Conservation (phyloP, 1,139 yeast species). For the Nadsonia starkeyi-henricii region DNA sequence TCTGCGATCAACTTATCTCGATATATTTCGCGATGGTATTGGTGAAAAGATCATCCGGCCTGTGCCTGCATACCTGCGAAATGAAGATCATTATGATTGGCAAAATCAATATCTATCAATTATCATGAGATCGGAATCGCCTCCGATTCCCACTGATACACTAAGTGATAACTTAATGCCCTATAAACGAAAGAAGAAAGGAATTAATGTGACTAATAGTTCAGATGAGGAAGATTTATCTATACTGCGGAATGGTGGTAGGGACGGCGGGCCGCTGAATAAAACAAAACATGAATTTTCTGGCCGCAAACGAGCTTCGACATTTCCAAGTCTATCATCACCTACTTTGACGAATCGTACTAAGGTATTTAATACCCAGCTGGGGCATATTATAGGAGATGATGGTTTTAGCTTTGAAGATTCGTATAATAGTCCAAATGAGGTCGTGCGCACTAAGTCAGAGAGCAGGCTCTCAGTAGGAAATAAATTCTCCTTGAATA, state of each 20-base stretch:
- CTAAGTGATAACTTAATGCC: conserved; percentile 6
- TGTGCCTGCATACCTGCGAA: conserved; percentile 18
- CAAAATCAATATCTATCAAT: conserved; percentile 16
- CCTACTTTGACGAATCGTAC: neutral
- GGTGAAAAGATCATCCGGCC: conserved; percentile 21
- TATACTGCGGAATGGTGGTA: neutral
- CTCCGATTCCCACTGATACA: conserved; percentile 17
- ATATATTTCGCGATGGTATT: conserved; percentile 21
- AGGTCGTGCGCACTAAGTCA: neutral
- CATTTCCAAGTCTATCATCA: neutral
- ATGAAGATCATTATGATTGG: conserved; percentile 18
- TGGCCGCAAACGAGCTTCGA: neutral
- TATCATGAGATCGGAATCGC: conserved; percentile 17
- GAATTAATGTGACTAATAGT: conserved; percentile 3
- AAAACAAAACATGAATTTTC: neutral
- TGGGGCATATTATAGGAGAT: neutral
- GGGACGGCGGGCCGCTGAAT: neutral
- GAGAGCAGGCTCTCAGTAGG: neutral
- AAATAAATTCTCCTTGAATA: neutral
- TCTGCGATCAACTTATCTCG: conserved; percentile 21
- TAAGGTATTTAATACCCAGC: neutral
- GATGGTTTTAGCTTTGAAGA: neutral
- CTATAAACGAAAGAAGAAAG: conserved; percentile 5
- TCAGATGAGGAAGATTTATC: conserved; percentile 9
- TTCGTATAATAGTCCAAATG: conserved; percentile 2